Evolutionary conservation across 208 protist genomes (phyloP), one percentile per base, ranked within the genome.

Genomic region (Wallacemonas sp.): DNA sequence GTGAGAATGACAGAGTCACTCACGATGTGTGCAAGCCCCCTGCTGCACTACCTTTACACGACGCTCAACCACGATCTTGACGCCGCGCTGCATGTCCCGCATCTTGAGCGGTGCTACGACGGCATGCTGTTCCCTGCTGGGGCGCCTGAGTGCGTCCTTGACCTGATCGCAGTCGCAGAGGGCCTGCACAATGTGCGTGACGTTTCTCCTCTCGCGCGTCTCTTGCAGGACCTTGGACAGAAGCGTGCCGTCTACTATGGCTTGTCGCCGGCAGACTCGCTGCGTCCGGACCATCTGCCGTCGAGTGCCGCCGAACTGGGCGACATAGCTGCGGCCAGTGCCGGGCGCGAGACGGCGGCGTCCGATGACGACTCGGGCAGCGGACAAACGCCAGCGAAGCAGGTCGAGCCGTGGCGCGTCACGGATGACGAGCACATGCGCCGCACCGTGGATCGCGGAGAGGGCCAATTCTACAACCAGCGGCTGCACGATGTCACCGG

Each of bases 351-450:
- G 19, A 49, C 16, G 46, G 32, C 27, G 23, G 23, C 5, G 11
- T 17, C 8, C 26, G 43, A 49, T 36, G 6, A 23, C 27, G 60
- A 65, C 38, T n/a, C n/a, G n/a, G n/a, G n/a, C n/a, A 39, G 9
- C 44, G 6, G 6, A 5, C 6, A 24, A 17, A 26, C 6, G 23
- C 52, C 52, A 3, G 9, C 52, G 9, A 58, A 58, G 32, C 54
- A 89, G 24, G 83, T 93, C 29, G 87, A 93, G 73, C 87, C 87
- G 61, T 93, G 87, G 84, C 72, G 80, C n/a, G 32, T 46, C 17
- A 16, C 24, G 17, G 63, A 77, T 3, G 57, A 66, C 14, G 56
- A 29, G 1, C 32, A 70, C 34, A 64, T 70, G 29, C 36, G 73
- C 2, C 46, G 36, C 39, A 39, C 60, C 21, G 63, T 81, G 11